phyloP scores from a whole-genome alignment of 2,329 filamentous ascomycete species.

The Cladobotryum protrusum region DNA sequence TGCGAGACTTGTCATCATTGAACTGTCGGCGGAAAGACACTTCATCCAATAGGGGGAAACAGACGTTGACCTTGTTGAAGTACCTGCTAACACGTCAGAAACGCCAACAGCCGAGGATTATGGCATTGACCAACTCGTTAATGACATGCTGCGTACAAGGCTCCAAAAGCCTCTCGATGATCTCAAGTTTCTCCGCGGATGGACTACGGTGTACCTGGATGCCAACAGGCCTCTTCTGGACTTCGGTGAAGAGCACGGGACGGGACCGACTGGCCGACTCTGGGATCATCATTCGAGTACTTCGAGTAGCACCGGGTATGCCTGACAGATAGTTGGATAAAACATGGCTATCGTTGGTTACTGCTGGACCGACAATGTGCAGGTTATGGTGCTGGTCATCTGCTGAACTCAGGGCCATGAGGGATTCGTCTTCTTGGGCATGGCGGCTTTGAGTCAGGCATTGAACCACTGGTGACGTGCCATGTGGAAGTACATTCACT shows the following conservation, averaged over 20 bases:
- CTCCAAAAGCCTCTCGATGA: slow-evolving; percentile 54
- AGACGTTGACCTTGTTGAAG: slow-evolving; percentile 49
- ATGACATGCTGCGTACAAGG: slow-evolving; percentile 47
- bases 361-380: slow-evolving; percentile 54
- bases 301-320: slow-evolving; percentile 24
- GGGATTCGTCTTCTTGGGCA: slow-evolving; percentile 17
- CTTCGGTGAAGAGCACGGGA: slow-evolving; percentile 41
- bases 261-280: slow-evolving; percentile 25
- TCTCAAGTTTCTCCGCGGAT: slow-evolving; percentile 43
- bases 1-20: slow-evolving; percentile 36
- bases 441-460: background rate
- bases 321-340: slow-evolving; percentile 50
- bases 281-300: slow-evolving; percentile 25
- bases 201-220: slow-evolving; percentile 30
- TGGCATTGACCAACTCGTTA: slow-evolving; percentile 26
- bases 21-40: slow-evolving; percentile 45
- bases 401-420: slow-evolving; percentile 24
- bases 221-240: slow-evolving; percentile 41
- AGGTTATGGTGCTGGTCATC: slow-evolving; percentile 36
- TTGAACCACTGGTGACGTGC: background rate
- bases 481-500: background rate
- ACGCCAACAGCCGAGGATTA: slow-evolving; percentile 3
- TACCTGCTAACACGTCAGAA: slow-evolving; percentile 33
- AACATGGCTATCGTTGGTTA: slow-evolving; percentile 54
- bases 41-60: slow-evolving; percentile 56